Evolutionary conservation across 345 rosid genomes (phyloP), one percentile per base, ranked within the genome.

Genomic region (Crucihimalaya himalaica): DNA sequence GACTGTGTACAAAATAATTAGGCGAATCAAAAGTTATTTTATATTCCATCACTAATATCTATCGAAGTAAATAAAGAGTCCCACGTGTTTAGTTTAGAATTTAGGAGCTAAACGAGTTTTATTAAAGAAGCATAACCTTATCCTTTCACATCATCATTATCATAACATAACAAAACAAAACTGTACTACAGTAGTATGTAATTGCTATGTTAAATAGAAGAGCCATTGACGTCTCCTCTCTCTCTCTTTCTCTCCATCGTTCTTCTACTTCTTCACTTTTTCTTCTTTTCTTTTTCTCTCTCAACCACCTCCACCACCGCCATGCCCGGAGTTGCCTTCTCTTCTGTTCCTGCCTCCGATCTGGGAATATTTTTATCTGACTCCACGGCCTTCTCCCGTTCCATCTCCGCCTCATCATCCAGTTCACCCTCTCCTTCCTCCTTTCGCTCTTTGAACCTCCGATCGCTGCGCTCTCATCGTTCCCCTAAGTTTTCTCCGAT

Each of bases 261-360:
- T 43, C 9, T 62, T 52, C 63, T 51, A 50, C 76, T 65, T 77
- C 54, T 65, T 56, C 72, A 45, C 61, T 60, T 58, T 63, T 51
- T 19, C 13, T 45, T 25, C 7, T 34, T 8, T 32, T 8, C 8
- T 20, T 35, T 68, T 63, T 37, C 47, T 68, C 54, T 37, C 64
- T 56, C 64, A 27, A 40, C 70, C 21, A 51, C 47, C 12, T 46
- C 39, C 4, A 10, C 40, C 10, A 20, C 19, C 34, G 73, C 47
- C 53, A 90, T 90, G 91, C 43, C 86, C 19, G 78, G 78, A 46
- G 73, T 81, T 78, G 82, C 68, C 19, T 76, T 71, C 46, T 71
- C 72, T 52, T 32, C 76, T 70, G 76, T 69, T 63, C 34, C 83
- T 31, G 18, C 79, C 63, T 25, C 77, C 48, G 46, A 73, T 68